These are phyloP conservation scores for Exidia glandulosa DNA, from an alignment of 768 basidiomycete genomes.

Conservation along the genomic window DNA sequence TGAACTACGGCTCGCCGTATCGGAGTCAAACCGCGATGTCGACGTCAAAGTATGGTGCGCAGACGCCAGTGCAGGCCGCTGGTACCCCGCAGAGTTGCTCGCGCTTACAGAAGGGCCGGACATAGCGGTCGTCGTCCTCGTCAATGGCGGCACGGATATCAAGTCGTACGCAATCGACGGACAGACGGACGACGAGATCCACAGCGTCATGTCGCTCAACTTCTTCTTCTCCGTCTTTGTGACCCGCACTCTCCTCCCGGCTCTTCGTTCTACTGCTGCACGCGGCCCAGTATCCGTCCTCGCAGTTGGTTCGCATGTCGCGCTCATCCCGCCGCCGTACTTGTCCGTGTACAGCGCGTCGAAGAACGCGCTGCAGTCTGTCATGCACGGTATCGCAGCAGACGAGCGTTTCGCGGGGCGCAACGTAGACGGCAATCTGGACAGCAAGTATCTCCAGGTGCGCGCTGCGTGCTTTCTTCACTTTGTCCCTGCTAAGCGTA, in stretches of 20 bases:
- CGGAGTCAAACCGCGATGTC: background rate
- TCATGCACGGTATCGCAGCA: background rate
- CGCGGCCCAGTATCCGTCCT: constrained; percentile 1
- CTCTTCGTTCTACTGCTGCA: background rate
- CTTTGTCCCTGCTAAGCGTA: too few relatives aligned
- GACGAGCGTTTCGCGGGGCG: constrained; percentile 7
- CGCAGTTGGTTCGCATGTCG: constrained; percentile 3
- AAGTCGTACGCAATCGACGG: constrained; percentile 2
- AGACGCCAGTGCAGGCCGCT: background rate
- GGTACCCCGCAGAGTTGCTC: constrained; percentile 5
- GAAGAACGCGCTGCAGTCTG: constrained; percentile 3
- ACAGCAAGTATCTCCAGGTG: too few relatives aligned
- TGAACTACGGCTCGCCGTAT: constrained; percentile 2
- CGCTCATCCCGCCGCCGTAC: constrained; percentile 5
- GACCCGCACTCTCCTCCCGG: constrained; percentile 4
- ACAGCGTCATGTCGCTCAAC: constrained; percentile 1
- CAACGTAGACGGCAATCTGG: too few relatives aligned
- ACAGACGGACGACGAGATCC: constrained; percentile 2
- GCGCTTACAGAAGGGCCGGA: constrained; percentile 2
- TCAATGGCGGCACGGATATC: constrained; percentile 2
- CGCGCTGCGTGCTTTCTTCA: too few relatives aligned
- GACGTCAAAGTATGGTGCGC: background rate
- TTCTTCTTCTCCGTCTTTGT: constrained; percentile 4
- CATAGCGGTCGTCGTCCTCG: constrained; percentile 3
- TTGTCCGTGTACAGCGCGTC: constrained; percentile 2